These are phyloP conservation scores for Pseudogymnoascus sp. DNA, from an alignment of 2,329 filamentous ascomycete species.

Conservation along the genomic window DNA sequence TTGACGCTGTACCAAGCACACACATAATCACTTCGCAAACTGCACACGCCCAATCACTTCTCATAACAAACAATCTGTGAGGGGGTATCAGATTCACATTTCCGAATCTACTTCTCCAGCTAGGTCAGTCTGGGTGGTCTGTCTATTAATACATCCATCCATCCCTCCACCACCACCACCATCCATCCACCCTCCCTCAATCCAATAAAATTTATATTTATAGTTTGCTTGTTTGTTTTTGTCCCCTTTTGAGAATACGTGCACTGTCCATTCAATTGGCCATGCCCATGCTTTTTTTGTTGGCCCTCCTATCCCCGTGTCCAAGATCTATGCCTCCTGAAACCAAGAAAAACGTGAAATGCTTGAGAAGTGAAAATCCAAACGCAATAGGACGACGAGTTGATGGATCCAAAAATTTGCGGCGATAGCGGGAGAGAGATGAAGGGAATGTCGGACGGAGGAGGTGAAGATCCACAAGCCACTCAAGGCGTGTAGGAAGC, in stretches of 20 bases:
- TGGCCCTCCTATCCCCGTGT: neutral
- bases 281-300: neutral
- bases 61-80: neutral
- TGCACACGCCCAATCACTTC: neutral
- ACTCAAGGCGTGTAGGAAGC: neutral
- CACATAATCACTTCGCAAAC: neutral
- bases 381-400: neutral
- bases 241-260: neutral
- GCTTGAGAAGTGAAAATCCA: neutral
- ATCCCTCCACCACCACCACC: neutral
- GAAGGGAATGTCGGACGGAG: neutral
- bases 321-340: neutral
- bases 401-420: neutral
- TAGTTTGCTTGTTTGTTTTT: neutral
- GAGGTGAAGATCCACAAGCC: neutral
- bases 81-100: neutral
- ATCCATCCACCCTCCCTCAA: neutral
- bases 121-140: neutral
- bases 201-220: neutral
- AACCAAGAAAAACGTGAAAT: neutral
- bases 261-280: neutral
- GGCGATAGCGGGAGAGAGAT: neutral
- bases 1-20: neutral
- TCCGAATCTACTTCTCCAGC: neutral
- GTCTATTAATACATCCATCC: constrained; percentile 1